These are phyloP conservation scores for Tuber indicum DNA, from an alignment of 495 filamentous ascomycete species.

Conservation along the genomic window DNA sequence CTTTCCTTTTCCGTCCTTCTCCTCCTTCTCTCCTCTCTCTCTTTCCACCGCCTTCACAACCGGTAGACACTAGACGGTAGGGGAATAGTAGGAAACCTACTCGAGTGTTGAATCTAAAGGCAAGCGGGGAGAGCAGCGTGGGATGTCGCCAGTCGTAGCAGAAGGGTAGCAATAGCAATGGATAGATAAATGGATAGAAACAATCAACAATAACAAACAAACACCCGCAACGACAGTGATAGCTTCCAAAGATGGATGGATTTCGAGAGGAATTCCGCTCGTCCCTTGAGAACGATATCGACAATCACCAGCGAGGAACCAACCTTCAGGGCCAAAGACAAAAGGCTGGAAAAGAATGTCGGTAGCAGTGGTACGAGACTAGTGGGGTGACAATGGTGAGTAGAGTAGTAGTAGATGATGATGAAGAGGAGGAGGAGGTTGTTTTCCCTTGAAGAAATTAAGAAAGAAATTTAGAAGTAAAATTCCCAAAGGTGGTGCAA, in stretches of 20 bases:
- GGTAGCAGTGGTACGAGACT: not conserved
- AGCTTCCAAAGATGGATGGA: not conserved
- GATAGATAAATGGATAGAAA: not conserved
- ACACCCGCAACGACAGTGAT: not conserved
- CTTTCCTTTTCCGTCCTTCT: not conserved
- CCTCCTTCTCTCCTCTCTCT: not conserved
- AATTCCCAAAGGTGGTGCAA: not conserved
- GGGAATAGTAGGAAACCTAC: not conserved
- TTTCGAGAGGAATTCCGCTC: not conserved
- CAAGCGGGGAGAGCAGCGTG: not conserved
- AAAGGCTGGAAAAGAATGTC: not conserved
- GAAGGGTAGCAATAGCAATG: not conserved
- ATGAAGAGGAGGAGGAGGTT: not conserved
- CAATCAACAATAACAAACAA: slow-evolving; percentile 1
- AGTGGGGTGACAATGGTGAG: not conserved
- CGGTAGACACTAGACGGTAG: not conserved
- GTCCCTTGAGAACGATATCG: not conserved
- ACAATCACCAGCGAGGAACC: not conserved
- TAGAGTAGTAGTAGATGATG: not conserved
- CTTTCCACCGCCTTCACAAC: not conserved
- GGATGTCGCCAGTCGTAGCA: not conserved
- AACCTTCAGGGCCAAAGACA: not conserved
- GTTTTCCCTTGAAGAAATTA: not conserved
- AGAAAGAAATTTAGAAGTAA: not conserved
- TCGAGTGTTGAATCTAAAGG: not conserved